These are phyloP conservation scores for Anethum foeniculum DNA, from an alignment of 140 eudicot genomes.

Conservation along the genomic window DNA sequence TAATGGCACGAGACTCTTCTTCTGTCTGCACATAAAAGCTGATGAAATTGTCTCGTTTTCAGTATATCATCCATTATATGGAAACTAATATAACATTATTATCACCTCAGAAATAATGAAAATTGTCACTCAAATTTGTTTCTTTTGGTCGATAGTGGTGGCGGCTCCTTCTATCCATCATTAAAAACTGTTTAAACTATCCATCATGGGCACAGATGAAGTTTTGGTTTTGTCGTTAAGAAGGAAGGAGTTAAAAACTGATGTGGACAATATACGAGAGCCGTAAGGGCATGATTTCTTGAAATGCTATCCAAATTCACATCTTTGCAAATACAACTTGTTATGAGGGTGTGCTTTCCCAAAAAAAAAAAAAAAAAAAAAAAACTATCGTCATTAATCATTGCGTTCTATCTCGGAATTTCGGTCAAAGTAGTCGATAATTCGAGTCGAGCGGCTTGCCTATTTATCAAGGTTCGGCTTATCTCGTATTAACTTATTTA, in stretches of 20 bases:
- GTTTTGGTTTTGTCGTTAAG: neutral
- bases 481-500: no score
- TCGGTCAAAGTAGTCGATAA: neutral
- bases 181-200: neutral
- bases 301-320: constrained; percentile 3
- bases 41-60: neutral
- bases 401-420: neutral
- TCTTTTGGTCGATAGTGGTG: neutral
- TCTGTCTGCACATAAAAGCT: neutral
- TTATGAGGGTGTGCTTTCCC: neutral
- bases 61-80: neutral
- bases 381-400: no score
- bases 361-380: neutral
- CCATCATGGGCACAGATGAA: neutral
- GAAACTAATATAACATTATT: neutral
- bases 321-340: neutral
- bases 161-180: neutral
- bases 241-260: neutral
- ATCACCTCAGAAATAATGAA: neutral
- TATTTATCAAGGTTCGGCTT: no score
- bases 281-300: neutral
- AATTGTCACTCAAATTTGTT: neutral
- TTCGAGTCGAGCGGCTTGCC: no score
- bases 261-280: neutral
- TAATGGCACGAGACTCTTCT: neutral